Base-by-base conservation (phyloP, 331 rosid species). In the Quercus phellos region DNA sequence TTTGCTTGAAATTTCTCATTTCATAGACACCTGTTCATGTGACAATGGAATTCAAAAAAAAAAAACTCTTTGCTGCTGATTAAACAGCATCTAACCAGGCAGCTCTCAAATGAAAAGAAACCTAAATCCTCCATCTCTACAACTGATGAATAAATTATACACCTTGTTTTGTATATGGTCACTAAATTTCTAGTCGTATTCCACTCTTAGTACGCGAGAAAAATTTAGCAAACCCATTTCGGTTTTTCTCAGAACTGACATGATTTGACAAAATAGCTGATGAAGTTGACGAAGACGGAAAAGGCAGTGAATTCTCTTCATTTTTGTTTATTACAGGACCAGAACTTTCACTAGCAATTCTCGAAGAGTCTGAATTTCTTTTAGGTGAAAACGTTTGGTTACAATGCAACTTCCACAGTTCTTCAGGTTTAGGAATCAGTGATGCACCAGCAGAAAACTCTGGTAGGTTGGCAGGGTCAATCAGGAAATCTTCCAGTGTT, bases 151-250 rank as follows among this genome's bases (percentile, higher is more conserved):
- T 55, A 73, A 84, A 59, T 34, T 16, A 56, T 12, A 30, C 32
- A 6, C 56, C 46, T 72, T 46, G 68, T 30, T 30, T 63, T 51
- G 51, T 74, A 14, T 68, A 55, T 66, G 64, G 73, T 74, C 67
- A 27, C 85, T 93, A 94, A 74, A 94, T 94, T 84, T 94, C 97
- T 80, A 94, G 81, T 68, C 93, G 80, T 55, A 94, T 89, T 21
- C 98, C 98, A 53, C 96, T 89, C 90, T 94, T 91, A 4, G 97
- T 91, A 35, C 97, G 80, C 17, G 96, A 90, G 89, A 94, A 91
- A 81, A 91, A 89, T 74, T 94, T 94, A 0, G 98, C 96, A 50
- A 94, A 94, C 35, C 98, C 97, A 38, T 89, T 91, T 70, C 97
- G 81, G 56, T 84, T 91, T 85, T 89, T 94, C 83, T 94, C 98